phyloP scores from a whole-genome alignment of 1,284 basidiomycete species.

The Cutaneotrichosporon daszewskae region DNA sequence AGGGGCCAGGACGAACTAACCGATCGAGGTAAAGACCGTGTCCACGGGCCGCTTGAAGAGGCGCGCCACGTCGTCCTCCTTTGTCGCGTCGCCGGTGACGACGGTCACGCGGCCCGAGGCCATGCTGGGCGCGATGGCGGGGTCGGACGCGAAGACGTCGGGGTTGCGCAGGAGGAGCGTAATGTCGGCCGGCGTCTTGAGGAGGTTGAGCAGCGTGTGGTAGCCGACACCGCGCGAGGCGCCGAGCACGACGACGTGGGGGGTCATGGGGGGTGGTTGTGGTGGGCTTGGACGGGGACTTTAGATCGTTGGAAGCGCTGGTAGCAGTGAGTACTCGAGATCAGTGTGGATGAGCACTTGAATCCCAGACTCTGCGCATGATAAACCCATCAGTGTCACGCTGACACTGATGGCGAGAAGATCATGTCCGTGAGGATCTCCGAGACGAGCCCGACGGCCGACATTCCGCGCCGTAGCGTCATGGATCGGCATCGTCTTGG shows the following conservation, averaged over 20 bases:
- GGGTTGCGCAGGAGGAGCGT: constrained; percentile 24
- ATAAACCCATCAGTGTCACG: no score
- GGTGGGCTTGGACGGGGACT: no score
- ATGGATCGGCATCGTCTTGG: no score
- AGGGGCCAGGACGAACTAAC: constrained; percentile 12
- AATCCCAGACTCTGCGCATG: no score
- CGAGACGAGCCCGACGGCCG: no score
- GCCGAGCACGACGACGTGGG: constrained; percentile 23
- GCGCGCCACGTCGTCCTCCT: constrained; percentile 18
- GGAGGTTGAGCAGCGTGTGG: constrained; percentile 9
- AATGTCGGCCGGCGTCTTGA: constrained; percentile 1
- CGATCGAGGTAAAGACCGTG: constrained; percentile 23
- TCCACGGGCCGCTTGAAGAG: constrained; percentile 20
- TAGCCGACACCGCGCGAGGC: constrained; percentile 22
- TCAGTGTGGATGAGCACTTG: no score
- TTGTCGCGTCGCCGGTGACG: constrained; percentile 27
- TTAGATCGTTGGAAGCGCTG: no score
- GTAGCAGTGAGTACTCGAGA: no score
- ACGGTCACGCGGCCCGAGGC: constrained; percentile 15
- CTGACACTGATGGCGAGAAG: no score
- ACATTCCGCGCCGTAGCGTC: no score
- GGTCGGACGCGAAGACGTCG: constrained; percentile 14
- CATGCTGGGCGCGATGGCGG: constrained; percentile 9
- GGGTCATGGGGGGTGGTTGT: no score
- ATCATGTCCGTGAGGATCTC: no score